phyloP scores from a whole-genome alignment of 441 rosid species.

The Melastoma candidum region DNA sequence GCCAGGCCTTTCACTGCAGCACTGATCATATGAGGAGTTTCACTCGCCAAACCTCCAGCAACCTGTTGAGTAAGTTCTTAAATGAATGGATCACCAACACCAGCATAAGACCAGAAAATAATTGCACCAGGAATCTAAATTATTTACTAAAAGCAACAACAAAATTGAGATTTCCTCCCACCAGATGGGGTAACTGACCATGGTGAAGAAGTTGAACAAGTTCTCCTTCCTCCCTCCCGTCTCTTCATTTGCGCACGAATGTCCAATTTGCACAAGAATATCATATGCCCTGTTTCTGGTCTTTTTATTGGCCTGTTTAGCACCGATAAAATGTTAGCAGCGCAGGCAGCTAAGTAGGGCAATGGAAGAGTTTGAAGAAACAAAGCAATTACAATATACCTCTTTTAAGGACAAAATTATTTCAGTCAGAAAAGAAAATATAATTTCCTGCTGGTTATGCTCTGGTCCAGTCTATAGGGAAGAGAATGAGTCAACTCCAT shows the following conservation, averaged over 20 bases:
- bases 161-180: not conserved
- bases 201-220: conserved; percentile 60
- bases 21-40: conserved; percentile 94
- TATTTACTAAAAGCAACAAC: conserved; percentile 1
- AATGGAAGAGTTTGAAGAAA: not conserved
- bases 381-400: conserved; percentile 31
- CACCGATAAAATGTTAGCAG: conserved; percentile 1
- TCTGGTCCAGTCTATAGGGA: conserved; percentile 50
- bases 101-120: conserved; percentile 3
- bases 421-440: conserved; percentile 76
- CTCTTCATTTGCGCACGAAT: conserved; percentile 82
- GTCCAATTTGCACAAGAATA: conserved; percentile 87
- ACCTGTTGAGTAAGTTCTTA: conserved; percentile 30
- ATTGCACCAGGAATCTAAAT: not conserved
- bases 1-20: conserved; percentile 95
- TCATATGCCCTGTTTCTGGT: conserved; percentile 95
- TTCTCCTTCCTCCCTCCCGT: conserved; percentile 71
- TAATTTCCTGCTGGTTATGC: conserved; percentile 35
- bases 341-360: not conserved
- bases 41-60: conserved; percentile 93
- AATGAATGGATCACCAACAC: too few species aligned
- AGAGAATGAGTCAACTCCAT: conserved; percentile 3
- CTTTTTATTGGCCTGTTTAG: conserved; percentile 66
- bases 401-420: conserved; percentile 86
- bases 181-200: conserved; percentile 34